phyloP scores from a whole-genome alignment of 2,329 filamentous ascomycete genomes.

The Pseudonectria foliicola region DNA sequence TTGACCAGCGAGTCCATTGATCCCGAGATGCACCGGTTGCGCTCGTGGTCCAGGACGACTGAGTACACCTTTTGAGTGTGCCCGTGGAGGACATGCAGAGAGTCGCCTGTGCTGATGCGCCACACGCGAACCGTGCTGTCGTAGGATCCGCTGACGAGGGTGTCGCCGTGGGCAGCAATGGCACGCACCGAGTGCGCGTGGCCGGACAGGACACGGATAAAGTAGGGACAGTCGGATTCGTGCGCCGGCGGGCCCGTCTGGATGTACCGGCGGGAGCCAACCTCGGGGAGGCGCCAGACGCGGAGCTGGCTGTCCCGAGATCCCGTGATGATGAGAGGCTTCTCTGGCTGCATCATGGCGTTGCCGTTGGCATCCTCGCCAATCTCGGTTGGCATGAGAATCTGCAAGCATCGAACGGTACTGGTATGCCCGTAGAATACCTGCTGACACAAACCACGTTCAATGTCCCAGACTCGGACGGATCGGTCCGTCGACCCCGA shows the following conservation, averaged over 20 bases:
- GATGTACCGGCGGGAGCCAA: conserved; percentile 68
- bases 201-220: conserved; percentile 77
- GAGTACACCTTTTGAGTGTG: conserved; percentile 95
- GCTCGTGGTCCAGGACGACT: conserved; percentile 84
- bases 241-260: conserved; percentile 69
- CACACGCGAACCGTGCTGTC: conserved; percentile 93
- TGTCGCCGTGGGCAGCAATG: conserved; percentile 91
- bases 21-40: conserved; percentile 93
- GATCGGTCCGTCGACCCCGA: conserved; percentile 95
- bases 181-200: conserved; percentile 92
- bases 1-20: conserved; percentile 98
- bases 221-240: conserved; percentile 84
- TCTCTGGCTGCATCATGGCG: conserved; percentile 82
- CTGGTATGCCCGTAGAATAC: conserved; percentile 97
- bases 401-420: conserved; percentile 91
- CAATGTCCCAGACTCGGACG: conserved; percentile 99
- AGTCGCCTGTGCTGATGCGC: conserved; percentile 93
- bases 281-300: conserved; percentile 87
- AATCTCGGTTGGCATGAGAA: conserved; percentile 77
- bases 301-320: conserved; percentile 90
- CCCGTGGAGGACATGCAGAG: conserved; percentile 74
- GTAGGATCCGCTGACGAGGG: conserved; percentile 94
- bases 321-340: conserved; percentile 93
- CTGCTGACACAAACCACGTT: conserved; percentile 84
- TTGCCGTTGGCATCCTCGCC: conserved; percentile 65